Evolutionary conservation across 148 eudicot species (phyloP), one percentile per base, ranked within the genome.

Genomic region (Salicornia ramosissima): DNA sequence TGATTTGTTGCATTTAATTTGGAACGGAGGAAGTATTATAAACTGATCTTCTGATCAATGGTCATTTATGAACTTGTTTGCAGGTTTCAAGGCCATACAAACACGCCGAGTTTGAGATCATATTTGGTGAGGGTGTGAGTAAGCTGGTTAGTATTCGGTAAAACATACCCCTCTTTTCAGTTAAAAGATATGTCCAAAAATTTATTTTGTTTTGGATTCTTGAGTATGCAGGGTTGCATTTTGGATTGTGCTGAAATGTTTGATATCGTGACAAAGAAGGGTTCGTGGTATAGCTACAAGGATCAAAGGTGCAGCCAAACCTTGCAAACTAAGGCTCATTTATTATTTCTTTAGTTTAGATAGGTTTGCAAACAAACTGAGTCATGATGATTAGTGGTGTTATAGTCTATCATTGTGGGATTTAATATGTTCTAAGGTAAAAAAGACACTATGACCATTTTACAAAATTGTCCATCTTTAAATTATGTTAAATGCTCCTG

Each of bases 1-100:
- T n/a, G n/a, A n/a, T n/a, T n/a, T n/a, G n/a, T n/a, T n/a, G n/a
- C n/a, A n/a, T n/a, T n/a, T n/a, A n/a, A n/a, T n/a, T n/a, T n/a
- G n/a, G n/a, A 8, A 15, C 13, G 1, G 1, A 42, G 1, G 1
- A 9, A 42, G 11, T 42, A 7, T 39, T 39, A 39, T 39, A 24
- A 11, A 25, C 6, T 11, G 31, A 47, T 12, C 26, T 45, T 64
- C 60, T 60, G 25, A n/a, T 60, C 45, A 42, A 33, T 64, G 40
- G 21, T n/a, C 42, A 52, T 18, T 54, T 47, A n/a, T 73, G 36
- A 34, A 67, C 43, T n/a, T 42, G 65, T 55, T 78, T 69, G 34
- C 76, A 92, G 98, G 98, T 92, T 40, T 92, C 98, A 58, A 87
- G 98, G 81, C 98, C 98, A 33, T 92, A 92, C 86, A 92, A 86